These are phyloP conservation scores for Dothistroma septosporum DNA, from an alignment of 2,329 filamentous ascomycete species.

Conservation along the genomic window DNA sequence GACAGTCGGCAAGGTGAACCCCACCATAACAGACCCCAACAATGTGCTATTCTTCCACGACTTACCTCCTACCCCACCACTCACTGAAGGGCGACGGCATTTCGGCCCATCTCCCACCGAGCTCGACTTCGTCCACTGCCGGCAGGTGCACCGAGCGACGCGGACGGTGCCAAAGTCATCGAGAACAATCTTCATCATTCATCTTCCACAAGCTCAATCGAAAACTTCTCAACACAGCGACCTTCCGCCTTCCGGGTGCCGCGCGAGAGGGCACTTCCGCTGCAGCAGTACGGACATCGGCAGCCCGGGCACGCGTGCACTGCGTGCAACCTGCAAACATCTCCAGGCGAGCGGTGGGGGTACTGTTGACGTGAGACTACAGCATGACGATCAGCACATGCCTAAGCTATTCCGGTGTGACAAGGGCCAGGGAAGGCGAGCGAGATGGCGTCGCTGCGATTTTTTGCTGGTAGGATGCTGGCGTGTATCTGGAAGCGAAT, in stretches of 20 bases:
- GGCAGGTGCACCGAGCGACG: not conserved
- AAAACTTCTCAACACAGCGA: not conserved
- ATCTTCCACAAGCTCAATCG: not conserved
- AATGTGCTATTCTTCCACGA: not conserved
- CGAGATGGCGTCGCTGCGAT: not conserved
- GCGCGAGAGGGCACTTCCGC: not conserved
- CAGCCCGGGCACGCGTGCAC: not conserved
- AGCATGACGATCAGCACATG: constrained; percentile 1
- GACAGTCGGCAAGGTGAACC: constrained; percentile 2
- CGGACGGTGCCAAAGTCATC: not conserved
- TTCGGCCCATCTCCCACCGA: not conserved
- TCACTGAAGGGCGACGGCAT: not conserved
- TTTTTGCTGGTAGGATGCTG: not conserved
- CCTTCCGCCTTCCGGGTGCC: not conserved
- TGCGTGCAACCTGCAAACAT: not conserved
- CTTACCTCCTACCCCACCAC: not conserved
- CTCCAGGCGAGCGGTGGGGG: not conserved
- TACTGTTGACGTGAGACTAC: not conserved
- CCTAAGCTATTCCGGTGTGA: not conserved
- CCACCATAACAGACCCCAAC: not conserved
- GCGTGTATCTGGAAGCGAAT: not conserved
- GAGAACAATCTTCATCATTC: not conserved
- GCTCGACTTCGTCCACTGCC: not conserved
- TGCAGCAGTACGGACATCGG: not conserved
- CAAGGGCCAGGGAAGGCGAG: not conserved